A percentile compares a stretch with the other conserved stretches of the same genome.
phyloP scores from a whole-genome alignment of 495 filamentous ascomycete genomes.

The Xanthoparmelia taractica region DNA sequence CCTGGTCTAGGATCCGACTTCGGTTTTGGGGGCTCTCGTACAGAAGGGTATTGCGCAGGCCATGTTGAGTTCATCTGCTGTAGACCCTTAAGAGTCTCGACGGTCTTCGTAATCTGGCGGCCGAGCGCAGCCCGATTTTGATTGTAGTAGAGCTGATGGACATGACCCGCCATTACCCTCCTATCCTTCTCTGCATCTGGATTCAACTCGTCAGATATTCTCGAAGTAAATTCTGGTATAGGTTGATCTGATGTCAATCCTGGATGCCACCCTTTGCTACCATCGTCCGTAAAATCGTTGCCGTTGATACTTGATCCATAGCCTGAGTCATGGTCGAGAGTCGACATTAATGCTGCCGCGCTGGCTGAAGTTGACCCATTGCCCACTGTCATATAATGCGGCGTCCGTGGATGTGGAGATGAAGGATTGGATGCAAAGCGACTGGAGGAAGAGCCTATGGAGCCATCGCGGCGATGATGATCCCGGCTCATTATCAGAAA shows the following conservation, averaged over 20 bases:
- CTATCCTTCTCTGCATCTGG: constrained; percentile 52
- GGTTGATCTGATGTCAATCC: constrained; percentile 60
- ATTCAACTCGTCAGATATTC: constrained; percentile 42
- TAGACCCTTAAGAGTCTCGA: constrained; percentile 71
- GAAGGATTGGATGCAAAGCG: constrained; percentile 26
- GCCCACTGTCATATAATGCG: constrained; percentile 81
- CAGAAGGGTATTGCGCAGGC: constrained; percentile 91
- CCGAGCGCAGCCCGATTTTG: constrained; percentile 79
- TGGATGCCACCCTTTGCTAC: constrained; percentile 43
- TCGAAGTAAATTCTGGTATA: constrained; percentile 51
- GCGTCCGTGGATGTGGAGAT: constrained; percentile 37
- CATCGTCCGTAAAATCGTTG: constrained; percentile 41
- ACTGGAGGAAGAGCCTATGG: constrained; percentile 28
- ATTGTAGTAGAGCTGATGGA: constrained; percentile 75
- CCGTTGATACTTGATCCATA: constrained; percentile 71
- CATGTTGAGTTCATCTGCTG: constrained; percentile 84
- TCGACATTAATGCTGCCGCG: constrained; percentile 57
- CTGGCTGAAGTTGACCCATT: constrained; percentile 71
- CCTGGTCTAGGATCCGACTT: constrained; percentile 39
- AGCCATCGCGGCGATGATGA: constrained; percentile 46
- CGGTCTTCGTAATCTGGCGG: constrained; percentile 72
- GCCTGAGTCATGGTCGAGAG: constrained; percentile 78
- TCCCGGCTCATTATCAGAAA: constrained; percentile 63
- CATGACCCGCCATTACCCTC: constrained; percentile 57
- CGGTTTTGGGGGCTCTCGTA: constrained; percentile 43